A percentile compares a stretch with the other conserved stretches of the same genome.
Conservation (phyloP, 257 asterid genomes). For the Cordia subcordata region DNA sequence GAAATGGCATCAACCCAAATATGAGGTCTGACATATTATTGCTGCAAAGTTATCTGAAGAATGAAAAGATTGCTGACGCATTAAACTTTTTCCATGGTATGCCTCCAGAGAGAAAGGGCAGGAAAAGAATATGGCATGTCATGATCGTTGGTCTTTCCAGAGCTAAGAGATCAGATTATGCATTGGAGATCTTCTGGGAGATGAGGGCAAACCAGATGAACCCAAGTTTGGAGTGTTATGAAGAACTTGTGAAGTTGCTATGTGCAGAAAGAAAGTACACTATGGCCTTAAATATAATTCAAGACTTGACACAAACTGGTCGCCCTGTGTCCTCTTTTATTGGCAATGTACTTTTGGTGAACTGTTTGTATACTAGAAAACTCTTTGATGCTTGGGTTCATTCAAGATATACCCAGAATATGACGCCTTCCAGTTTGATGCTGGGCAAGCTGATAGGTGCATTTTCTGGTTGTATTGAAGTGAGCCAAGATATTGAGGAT, state of each 20-base stretch:
- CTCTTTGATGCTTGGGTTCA: conserved; percentile 42
- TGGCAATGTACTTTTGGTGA: conserved; percentile 68
- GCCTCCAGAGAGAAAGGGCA: conserved; percentile 22
- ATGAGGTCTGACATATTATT: conserved; percentile 36
- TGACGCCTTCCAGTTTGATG: conserved; percentile 39
- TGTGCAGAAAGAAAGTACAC: conserved; percentile 38
- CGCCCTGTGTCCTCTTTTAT: conserved; percentile 62
- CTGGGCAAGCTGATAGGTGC: conserved; percentile 60
- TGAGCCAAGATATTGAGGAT: conserved; percentile 28
- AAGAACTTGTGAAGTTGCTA: conserved; percentile 60
- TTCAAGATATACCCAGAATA: conserved; percentile 23
- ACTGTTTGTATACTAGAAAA: conserved; percentile 41
- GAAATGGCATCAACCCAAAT: conserved; percentile 31
- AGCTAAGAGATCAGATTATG: conserved; percentile 32
- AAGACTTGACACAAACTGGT: conserved; percentile 55
- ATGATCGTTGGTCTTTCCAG: conserved; percentile 70
- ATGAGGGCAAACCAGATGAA: conserved; percentile 35
- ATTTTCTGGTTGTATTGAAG: conserved; percentile 49
- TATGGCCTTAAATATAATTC: conserved; percentile 46
- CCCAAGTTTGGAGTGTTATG: conserved; percentile 68
- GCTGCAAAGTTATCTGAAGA: conserved; percentile 52
- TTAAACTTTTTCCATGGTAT: conserved; percentile 39
- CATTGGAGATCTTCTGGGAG: conserved; percentile 39
- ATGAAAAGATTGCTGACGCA: conserved; percentile 34
- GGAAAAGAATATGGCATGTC: conserved; percentile 37